Conservation (phyloP, 192 early-diverging fungal genomes). For the Coemansia sp. region DNA sequence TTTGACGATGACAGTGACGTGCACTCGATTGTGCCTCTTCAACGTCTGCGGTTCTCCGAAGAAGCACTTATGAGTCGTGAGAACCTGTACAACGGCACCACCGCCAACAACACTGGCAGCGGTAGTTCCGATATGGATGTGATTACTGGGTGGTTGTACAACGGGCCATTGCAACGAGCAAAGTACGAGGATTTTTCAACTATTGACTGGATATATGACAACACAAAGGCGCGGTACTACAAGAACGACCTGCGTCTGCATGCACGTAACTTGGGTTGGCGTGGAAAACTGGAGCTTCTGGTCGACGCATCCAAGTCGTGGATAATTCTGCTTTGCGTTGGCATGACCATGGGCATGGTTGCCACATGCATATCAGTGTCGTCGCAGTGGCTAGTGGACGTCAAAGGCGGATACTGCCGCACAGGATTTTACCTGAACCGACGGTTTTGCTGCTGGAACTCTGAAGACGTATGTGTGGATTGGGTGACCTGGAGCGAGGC, state of each 20-base stretch:
- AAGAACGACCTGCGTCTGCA: slow-evolving; percentile 23
- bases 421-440: slow-evolving; percentile 75
- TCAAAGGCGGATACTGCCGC: slow-evolving; percentile 81
- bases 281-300: slow-evolving; percentile 22
- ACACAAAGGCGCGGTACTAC: slow-evolving; percentile 38
- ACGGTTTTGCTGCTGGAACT: slow-evolving; percentile 82
- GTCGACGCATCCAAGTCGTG: slow-evolving; percentile 38
- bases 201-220: slow-evolving; percentile 57
- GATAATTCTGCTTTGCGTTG: slow-evolving; percentile 41
- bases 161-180: slow-evolving; percentile 48
- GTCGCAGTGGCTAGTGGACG: slow-evolving; percentile 78
- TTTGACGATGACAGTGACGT: slow-evolving; percentile 19
- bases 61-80: slow-evolving; percentile 28
- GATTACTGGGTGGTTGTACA: slow-evolving; percentile 54
- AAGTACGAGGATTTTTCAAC: slow-evolving; percentile 56
- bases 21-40: slow-evolving; percentile 27
- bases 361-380: slow-evolving; percentile 47
- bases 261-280: slow-evolving; percentile 7
- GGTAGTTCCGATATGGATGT: slow-evolving; percentile 34
- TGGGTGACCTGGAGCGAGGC: slow-evolving; percentile 62
- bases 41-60: slow-evolving; percentile 34
- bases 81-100: not conserved
- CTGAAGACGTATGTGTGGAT: slow-evolving; percentile 59
- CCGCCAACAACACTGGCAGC: not conserved
- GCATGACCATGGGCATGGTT: slow-evolving; percentile 40